These are phyloP conservation scores for Tetrapisispora fleetii DNA, from an alignment of 805 yeast species.

Conservation along the genomic window DNA sequence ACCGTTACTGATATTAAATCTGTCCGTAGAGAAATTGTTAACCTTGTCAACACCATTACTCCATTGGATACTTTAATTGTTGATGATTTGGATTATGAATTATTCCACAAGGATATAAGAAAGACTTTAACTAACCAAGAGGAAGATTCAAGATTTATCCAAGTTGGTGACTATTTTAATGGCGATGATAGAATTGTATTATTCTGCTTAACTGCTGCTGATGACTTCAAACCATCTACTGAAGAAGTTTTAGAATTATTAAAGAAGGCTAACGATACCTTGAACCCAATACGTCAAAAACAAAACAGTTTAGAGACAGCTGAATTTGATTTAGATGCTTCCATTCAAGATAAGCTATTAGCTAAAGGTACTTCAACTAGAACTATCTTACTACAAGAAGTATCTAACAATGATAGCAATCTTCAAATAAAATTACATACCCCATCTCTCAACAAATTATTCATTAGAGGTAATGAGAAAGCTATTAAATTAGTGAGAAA, in stretches of 20 bases:
- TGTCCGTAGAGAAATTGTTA: slow-evolving; percentile 65
- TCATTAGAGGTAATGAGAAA: slow-evolving; percentile 57
- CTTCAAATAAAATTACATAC: slow-evolving; percentile 41
- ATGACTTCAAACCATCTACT: slow-evolving; percentile 64
- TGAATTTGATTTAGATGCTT: slow-evolving; percentile 41
- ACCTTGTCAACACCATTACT: slow-evolving; percentile 58
- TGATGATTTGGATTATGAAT: slow-evolving; percentile 50
- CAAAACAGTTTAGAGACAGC: slow-evolving; percentile 44
- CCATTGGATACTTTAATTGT: slow-evolving; percentile 55
- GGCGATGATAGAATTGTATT: slow-evolving; percentile 44
- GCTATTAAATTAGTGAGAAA: slow-evolving; percentile 41
- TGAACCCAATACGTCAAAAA: slow-evolving; percentile 49
- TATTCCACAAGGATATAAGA: slow-evolving; percentile 24
- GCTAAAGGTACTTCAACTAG: slow-evolving; percentile 11
- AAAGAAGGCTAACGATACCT: slow-evolving; percentile 41
- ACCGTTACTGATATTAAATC: slow-evolving; percentile 42
- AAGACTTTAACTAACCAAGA: slow-evolving; percentile 17
- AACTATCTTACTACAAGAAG: slow-evolving; percentile 27
- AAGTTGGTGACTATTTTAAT: slow-evolving; percentile 41
- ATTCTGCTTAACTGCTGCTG: slow-evolving; percentile 39
- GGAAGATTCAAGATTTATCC: slow-evolving; percentile 46
- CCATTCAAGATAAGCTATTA: slow-evolving; percentile 40
- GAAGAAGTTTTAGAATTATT: slow-evolving; percentile 51
- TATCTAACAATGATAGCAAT: slow-evolving; percentile 28
- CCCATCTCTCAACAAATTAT: slow-evolving; percentile 43